Evolutionary conservation across 192 early-diverging fungal species (phyloP).

Genomic region (Coemansia sp.): DNA sequence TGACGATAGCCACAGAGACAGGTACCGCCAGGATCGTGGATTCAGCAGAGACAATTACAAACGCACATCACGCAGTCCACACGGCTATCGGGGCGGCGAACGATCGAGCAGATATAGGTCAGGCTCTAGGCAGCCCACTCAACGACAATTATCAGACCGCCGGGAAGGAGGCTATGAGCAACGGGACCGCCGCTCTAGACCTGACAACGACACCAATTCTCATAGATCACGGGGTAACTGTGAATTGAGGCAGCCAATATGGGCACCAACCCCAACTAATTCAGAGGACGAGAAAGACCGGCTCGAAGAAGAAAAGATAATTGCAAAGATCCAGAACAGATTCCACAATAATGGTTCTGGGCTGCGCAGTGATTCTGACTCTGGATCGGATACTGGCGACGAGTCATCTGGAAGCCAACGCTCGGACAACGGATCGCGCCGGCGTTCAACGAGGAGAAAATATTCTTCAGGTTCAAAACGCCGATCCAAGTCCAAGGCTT

Average conservation of each 20-base stretch:
- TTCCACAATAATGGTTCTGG: constrained; percentile 12
- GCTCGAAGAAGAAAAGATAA: constrained; percentile 25
- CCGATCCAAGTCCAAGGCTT: constrained; percentile 9
- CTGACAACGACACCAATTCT: background rate
- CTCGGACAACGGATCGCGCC: background rate
- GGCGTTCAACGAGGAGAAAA: background rate
- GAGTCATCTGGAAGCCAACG: background rate
- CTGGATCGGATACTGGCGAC: background rate
- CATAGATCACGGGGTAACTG: constrained; percentile 22
- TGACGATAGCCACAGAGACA: background rate
- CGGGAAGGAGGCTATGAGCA: background rate
- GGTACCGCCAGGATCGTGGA: background rate
- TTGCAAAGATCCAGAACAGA: constrained; percentile 26
- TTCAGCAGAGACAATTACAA: background rate
- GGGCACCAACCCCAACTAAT: constrained; percentile 57
- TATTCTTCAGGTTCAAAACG: background rate
- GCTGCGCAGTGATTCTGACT: background rate
- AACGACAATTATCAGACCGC: background rate
- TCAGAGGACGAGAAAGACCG: constrained; percentile 53
- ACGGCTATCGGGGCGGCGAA: background rate
- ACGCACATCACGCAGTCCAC: background rate
- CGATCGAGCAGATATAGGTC: background rate
- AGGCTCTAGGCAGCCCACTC: background rate
- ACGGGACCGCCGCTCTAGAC: background rate
- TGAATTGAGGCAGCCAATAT: constrained; percentile 53